Base-by-base conservation (phyloP, 768 basidiomycete species). In the Epithele typhae region DNA sequence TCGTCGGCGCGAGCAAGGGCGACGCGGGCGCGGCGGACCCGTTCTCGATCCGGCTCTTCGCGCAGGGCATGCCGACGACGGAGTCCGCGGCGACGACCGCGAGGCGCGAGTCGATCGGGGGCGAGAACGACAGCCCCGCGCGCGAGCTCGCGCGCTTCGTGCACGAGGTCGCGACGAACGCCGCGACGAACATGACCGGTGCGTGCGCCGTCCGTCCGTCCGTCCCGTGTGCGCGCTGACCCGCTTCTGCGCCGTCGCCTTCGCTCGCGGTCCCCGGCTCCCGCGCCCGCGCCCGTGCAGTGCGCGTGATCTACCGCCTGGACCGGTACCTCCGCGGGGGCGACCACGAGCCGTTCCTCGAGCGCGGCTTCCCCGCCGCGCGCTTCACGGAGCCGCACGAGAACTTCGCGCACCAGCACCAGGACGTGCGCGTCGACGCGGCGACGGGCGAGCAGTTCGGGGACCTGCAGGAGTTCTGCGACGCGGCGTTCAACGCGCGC, bases 341-440 rank as follows among this genome's bases (percentile, higher is more conserved):
- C 5, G 77, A 80, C 55, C 77, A 79, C 52, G 53, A 65, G 32
- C 70, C 72, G 15, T 79, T 79, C 74, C 65, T 78, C 22, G 54
- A 62, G 25, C 64, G 64, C 48, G 77, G 77, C 11, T 77, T 72
- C 63, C 65, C 78, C 9, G 78, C 77, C 0, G 72, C 77, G 21
- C 72, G 77, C 21, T 79, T 78, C 65, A 78, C 75, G 1, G 78
- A 79, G 51, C 77, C 77, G 7, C 64, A 74, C 57, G 77, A 80
- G 59, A 71, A 79, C 57, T 78, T 76, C 56, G 75, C 73, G 25
- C 77, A 78, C 55, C 77, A 80, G 59, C 76, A 79, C 57, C 78
- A 80, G 58, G 71, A 80, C 55, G 67, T 74, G 35, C 72, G 77
- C 21, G 68, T 80, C 36, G 59, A 60, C 44, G 22, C 50, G 17